These are phyloP conservation scores for Barnettozyma hawaiiensis DNA, from an alignment of 1,139 yeast species.

Conservation along the genomic window DNA sequence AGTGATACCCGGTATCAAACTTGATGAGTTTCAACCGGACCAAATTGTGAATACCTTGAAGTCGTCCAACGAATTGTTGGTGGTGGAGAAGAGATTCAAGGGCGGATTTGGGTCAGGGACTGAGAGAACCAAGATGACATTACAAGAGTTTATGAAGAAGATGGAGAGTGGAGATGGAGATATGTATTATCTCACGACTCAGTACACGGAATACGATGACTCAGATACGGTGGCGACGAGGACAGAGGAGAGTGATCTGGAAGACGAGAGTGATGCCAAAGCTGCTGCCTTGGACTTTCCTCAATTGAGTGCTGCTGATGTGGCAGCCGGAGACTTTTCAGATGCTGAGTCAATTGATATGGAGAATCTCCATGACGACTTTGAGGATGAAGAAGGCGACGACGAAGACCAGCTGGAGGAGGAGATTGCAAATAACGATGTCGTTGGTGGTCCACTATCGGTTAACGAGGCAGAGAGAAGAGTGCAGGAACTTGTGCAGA, in stretches of 20 bases:
- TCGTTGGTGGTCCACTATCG: slow-evolving; percentile 23
- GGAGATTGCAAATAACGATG: slow-evolving; percentile 17
- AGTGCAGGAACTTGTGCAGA: slow-evolving; percentile 48
- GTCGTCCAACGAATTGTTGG: slow-evolving; percentile 34
- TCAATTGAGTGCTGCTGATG: slow-evolving; percentile 9
- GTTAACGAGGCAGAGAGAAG: slow-evolving; percentile 31
- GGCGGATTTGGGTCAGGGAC: slow-evolving; percentile 68
- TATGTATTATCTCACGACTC: slow-evolving; percentile 57
- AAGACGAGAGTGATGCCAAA: slow-evolving; percentile 30
- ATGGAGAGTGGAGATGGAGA: slow-evolving; percentile 38
- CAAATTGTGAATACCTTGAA: slow-evolving; percentile 31
- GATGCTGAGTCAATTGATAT: slow-evolving; percentile 41
- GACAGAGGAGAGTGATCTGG: slow-evolving; percentile 18
- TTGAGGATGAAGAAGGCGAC: slow-evolving; percentile 32
- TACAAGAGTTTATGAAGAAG: slow-evolving; percentile 41
- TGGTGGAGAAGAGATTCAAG: slow-evolving; percentile 49
- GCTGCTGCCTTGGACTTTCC: slow-evolving; percentile 14
- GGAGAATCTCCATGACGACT: slow-evolving; percentile 46
- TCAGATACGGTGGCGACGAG: slow-evolving; percentile 30
- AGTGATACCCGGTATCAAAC: slow-evolving; percentile 16
- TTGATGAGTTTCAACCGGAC: slow-evolving; percentile 24
- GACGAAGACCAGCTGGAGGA: slow-evolving; percentile 23
- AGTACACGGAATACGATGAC: slow-evolving; percentile 45
- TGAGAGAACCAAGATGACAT: slow-evolving; percentile 42
- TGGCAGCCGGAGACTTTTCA: slow-evolving; percentile 24